A percentile compares a stretch with the other conserved stretches of the same genome.
Evolutionary conservation across 169 alveolate species (phyloP).

Genomic region (Cryptosporidium ubiquitum): DNA sequence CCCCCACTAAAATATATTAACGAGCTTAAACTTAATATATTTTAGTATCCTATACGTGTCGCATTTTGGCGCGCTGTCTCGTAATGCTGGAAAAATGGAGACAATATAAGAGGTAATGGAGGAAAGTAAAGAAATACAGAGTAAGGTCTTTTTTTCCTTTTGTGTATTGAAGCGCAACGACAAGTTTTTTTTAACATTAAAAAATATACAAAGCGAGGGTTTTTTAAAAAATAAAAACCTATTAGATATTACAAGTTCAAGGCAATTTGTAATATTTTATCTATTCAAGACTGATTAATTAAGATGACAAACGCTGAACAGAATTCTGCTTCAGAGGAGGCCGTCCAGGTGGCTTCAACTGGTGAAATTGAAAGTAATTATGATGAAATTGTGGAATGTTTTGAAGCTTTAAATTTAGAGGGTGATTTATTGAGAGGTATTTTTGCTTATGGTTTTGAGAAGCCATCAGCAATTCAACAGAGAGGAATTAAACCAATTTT

Average conservation of each 20-base stretch:
- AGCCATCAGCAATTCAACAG: conserved; percentile 98
- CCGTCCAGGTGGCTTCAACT: conserved; percentile 54
- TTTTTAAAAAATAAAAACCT: not conserved
- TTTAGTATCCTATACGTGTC: conserved; percentile 36
- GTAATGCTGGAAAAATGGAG: conserved; percentile 20
- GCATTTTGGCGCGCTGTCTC: conserved; percentile 37
- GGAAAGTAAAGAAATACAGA: conserved; percentile 2
- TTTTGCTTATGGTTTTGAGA: conserved; percentile 98
- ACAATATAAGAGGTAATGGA: conserved; percentile 15
- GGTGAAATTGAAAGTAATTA: conserved; percentile 90
- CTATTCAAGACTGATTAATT: not conserved
- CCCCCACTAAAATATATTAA: conserved; percentile 7
- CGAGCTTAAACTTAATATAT: not conserved
- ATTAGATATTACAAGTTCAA: conserved; percentile 19
- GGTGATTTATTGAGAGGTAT: conserved; percentile 96
- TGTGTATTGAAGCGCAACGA: conserved; percentile 19
- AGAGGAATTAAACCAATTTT: conserved; percentile 98
- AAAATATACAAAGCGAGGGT: not conserved
- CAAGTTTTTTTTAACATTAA: not conserved
- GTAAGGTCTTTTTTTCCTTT: conserved; percentile 1
- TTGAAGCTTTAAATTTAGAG: conserved; percentile 94
- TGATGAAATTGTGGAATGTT: conserved; percentile 95
- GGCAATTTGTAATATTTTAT: conserved; percentile 28
- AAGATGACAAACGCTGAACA: conserved; percentile 53
- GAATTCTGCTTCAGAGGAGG: conserved; percentile 37